Conservation (phyloP, 139 green algal species). For the Klebsormidium nitens region DNA sequence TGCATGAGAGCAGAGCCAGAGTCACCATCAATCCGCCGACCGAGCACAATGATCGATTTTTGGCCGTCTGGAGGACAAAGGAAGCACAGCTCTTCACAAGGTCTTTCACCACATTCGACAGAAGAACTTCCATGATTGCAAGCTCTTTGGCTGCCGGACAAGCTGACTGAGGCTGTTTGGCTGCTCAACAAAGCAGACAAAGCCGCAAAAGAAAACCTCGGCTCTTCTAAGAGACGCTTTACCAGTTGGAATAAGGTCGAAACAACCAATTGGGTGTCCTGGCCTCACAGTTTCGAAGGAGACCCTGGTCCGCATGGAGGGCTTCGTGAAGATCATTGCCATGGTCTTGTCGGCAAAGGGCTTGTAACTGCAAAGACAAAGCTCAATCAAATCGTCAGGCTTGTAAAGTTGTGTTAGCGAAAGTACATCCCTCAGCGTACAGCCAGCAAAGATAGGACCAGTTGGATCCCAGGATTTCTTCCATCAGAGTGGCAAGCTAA, state of each 20-base stretch:
- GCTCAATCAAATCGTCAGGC: not conserved
- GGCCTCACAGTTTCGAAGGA: constrained; percentile 84
- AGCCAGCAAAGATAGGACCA: not conserved
- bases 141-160: too few relatives aligned
- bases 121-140: too few relatives aligned
- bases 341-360: constrained; percentile 87
- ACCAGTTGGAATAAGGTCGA: too few relatives aligned
- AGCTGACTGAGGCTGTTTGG: too few relatives aligned
- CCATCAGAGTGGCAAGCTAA: not conserved
- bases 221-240: too few relatives aligned
- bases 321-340: constrained; percentile 99
- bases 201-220: too few relatives aligned
- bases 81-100: too few relatives aligned
- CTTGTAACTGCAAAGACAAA: constrained; percentile 55
- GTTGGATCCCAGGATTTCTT: not conserved
- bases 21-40: not conserved
- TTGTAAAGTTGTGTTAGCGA: not conserved
- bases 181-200: too few relatives aligned
- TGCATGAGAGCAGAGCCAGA: not conserved
- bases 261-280: too few relatives aligned
- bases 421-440: not conserved
- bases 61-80: too few relatives aligned
- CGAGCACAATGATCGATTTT: too few relatives aligned
- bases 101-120: too few relatives aligned
- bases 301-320: constrained; percentile 87